Base-by-base conservation (phyloP, 176 grass and related monocot genomes). In the Tillandsia leiboldiana region DNA sequence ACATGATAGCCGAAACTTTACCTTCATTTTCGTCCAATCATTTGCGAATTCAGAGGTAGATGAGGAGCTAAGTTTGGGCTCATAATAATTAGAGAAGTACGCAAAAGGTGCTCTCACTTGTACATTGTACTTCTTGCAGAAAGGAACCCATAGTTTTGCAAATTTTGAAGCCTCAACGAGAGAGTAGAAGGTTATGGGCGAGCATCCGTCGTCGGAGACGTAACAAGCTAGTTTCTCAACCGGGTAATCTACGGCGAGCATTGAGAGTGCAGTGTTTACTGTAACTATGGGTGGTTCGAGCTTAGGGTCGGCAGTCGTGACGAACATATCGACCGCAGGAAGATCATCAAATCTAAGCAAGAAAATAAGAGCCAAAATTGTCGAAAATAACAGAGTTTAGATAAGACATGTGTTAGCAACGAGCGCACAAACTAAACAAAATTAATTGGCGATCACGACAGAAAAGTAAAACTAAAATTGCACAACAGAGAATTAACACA, bases 221-320 rank as follows among this genome's bases (percentile, higher is more conserved):
- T 90, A 90, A 77, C 87, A 90, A 3, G 83, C 23, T 9, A 90
- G 69, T 70, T 80, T 90, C 27, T 65, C 48, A 20, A 42, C 52
- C n/a, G 87, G 83, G 59, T 90, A 90, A 18, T 90, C 87, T 17
- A 86, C 23, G 8, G 87, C 76, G 11, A 90, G 76, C 51, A 90
- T 66, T 12, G 87, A 85, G 58, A 90, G 83, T 58, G 85, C 87
- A 8, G 83, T 90, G 83, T 90, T 80, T 50, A 56, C 80, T 2
- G 87, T 90, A 52, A 86, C 65, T 58, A 71, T 2, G 48, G 87
- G 83, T 8, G 83, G 79, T 71, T 90, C 87, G 22, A 83, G 58
- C 65, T 0, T 65, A 26, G 87, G 79, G 58, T 86, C 87, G 4
- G 80, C 83, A 17, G 83, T 90, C 11, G 83, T 90, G 33, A 90